phyloP scores from a whole-genome alignment of 2,329 filamentous ascomycete species.

The Diaporthe citri region DNA sequence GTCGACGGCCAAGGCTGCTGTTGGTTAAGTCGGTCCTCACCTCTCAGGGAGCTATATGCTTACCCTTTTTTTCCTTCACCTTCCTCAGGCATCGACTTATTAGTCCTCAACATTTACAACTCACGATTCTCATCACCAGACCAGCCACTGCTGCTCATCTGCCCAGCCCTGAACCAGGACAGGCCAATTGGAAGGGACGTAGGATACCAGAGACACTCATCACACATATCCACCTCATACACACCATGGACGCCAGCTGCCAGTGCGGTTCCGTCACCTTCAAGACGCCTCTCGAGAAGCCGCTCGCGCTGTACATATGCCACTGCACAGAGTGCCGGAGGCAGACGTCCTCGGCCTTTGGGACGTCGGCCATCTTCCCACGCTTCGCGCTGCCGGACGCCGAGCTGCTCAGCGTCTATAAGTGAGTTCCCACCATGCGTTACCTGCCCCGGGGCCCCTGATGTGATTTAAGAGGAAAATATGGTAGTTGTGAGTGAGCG shows the following conservation, averaged over 20 bases:
- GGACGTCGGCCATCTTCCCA: constrained; percentile 78
- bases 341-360: constrained; percentile 76
- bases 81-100: constrained; percentile 5
- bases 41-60: neutral
- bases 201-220: neutral
- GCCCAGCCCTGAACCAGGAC: neutral
- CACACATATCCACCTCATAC: neutral
- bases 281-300: constrained; percentile 69
- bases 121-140: neutral
- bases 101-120: neutral
- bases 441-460: neutral
- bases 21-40: neutral
- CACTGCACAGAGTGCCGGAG: constrained; percentile 76
- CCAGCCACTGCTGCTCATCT: neutral
- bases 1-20: neutral
- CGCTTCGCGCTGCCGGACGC: constrained; percentile 68
- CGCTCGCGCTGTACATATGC: constrained; percentile 77
- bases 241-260: constrained; percentile 69
- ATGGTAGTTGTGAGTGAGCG: neutral
- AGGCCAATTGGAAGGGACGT: constrained; percentile 18
- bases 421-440: constrained; percentile 54
- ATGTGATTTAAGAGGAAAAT: neutral
- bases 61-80: neutral
- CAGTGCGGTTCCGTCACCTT: constrained; percentile 75
- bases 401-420: constrained; percentile 65